Conservation (phyloP, 2,329 filamentous ascomycete species). For the Septoria petroselini region DNA sequence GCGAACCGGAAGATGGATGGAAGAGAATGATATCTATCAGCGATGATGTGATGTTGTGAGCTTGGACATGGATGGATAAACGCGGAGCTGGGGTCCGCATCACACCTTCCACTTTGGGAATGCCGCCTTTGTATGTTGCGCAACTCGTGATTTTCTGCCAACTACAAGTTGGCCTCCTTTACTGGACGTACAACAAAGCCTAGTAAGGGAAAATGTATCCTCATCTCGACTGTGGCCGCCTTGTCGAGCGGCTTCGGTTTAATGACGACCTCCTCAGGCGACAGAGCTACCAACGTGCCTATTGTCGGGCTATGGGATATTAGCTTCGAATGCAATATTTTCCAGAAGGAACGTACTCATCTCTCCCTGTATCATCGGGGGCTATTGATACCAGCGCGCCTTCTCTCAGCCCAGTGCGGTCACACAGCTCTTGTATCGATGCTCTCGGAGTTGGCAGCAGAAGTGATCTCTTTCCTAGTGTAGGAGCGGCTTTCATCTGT, state of each 20-base stretch:
- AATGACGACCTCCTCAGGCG: conserved; percentile 44
- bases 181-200: conserved; percentile 40
- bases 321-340: conserved; percentile 5
- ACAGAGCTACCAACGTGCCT: conserved; percentile 38
- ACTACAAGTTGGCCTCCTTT: conserved; percentile 23
- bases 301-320: conserved; percentile 35
- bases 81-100: not conserved
- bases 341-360: conserved; percentile 27
- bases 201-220: conserved; percentile 43
- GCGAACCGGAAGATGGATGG: not conserved
- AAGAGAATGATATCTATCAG: not conserved
- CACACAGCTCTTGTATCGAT: conserved; percentile 32
- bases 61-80: not conserved
- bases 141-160: not conserved
- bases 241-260: conserved; percentile 34
- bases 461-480: conserved; percentile 25
- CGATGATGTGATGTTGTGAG: not conserved
- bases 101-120: not conserved
- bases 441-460: conserved; percentile 36
- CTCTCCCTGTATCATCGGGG: conserved; percentile 44
- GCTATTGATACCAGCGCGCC: conserved; percentile 38
- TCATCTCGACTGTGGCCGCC: conserved; percentile 33
- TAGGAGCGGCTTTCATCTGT: conserved; percentile 30
- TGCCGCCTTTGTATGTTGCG: not conserved
- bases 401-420: conserved; percentile 33